Base-by-base conservation (phyloP, 306 rosid species). In the Trichosanthes cucumerina region DNA sequence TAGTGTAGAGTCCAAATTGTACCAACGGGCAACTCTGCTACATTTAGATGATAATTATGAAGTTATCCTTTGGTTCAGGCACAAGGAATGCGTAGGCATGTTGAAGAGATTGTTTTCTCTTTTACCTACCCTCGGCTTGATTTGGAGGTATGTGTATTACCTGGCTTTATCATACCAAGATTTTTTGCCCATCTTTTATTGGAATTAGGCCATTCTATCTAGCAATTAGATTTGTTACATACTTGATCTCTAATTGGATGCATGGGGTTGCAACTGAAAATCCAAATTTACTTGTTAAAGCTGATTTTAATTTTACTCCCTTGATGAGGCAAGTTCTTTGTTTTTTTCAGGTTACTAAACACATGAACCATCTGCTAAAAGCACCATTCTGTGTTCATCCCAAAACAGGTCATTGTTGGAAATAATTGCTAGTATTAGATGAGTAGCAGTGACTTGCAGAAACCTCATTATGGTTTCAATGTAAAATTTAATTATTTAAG, bases 351-450 rank as follows among this genome's bases (percentile, higher is more conserved):
- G 97, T 93, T 84, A 87, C 96, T 7, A 93, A 91, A 81, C 92
- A 91, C 80, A 93, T 90, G 98, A 93, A 93, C 85, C 98, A 93
- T 83, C 85, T 93, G 86, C 83, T 91, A 31, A 91, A 91, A 84
- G 98, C 97, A 58, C 97, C 97, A 15, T 93, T 93, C 84, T 91
- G 96, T 85, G 90, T 90, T 59, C 97, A 93, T 84, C 97, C 92
- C 24, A 90, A 91, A 78, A 93, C 97, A 82, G 98, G 97, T 88
- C 23, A 75, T 84, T 76, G 47, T 50, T 24, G 21, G 59, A 79
- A 57, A 7, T 59, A 15, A 62, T 50, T 39, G 59, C 50, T 75
- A 15, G 16, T 62, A 39, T 7, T 28, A n/a, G 41, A 53, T 69
- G n/a, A 50, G 10, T 68, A 10, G 65, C 23, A 0, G 24, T 73